Base-by-base conservation (phyloP, 139 green algal species). In the Coelastrella sp. region DNA sequence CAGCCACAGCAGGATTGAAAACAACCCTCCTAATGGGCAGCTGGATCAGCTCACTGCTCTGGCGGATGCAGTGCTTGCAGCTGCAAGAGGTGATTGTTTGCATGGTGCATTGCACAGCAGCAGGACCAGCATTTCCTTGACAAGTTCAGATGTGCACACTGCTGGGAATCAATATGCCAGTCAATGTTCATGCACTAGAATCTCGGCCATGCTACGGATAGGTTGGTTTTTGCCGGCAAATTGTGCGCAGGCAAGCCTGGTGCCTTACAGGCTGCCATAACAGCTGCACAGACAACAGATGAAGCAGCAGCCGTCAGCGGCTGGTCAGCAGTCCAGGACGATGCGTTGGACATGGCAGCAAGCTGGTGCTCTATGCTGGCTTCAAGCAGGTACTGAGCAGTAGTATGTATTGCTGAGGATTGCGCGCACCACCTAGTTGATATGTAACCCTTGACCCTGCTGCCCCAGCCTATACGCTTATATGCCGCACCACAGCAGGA, bases 1-100 rank as follows among this genome's bases (percentile, higher is more conserved):
- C 27, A 76, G 40, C 41, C 78, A 75, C 40, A 53, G 13, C 4
- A 43, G 60, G 2, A 75, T 76, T 50, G 78, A 76, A 30, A 30
- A 11, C 40, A 64, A 35, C 9, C 78, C 78, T 2, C 78, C 78
- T 8, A 40, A 17, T 11, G 40, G 40, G 15, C 15, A 41, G 5
- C 30, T 84, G 41, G 41, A 75, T 9, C 7, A 21, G 41, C 60
- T 76, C 15, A 45, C 62, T 27, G 25, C 35, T 27, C 21, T 84
- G 40, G 78, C 78, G 15, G 62, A 84, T 63, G 78, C 78, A 30
- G 60, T 84, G 40, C 60, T 84, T 23, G 60, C 78, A 5, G 75
- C 75, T 17, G 35, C 57, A 17, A 51, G 75, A 41, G 75, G 75
- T 82, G 34, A 9, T 48, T 68, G 73, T 27, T n/a, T 19, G 40